Evolutionary conservation across 768 basidiomycete species (phyloP), one percentile per base, ranked within the genome.

Genomic region (Leucocoprinus leucothites): DNA sequence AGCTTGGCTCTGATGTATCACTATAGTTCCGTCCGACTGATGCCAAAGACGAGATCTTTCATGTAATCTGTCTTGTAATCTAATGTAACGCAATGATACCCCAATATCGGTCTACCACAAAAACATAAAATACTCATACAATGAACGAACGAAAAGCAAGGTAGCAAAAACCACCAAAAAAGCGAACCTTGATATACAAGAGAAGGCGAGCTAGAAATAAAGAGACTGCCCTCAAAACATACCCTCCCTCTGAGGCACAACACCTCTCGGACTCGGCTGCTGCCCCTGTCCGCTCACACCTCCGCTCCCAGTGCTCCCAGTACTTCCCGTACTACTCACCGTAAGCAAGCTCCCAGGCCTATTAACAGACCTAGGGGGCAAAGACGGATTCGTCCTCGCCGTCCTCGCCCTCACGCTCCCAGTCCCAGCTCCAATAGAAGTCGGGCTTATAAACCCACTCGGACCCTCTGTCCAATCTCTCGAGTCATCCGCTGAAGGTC

Each of bases 341-440:
- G 72, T 75, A 18, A 74, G 60, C 25, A 73, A 64, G 63, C 85
- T 88, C 11, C 80, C 78, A 1, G 89, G 87, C 9, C 88, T 74
- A 67, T 87, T 82, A 19, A 73, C 72, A 52, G 87, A 89, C 48
- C 88, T 64, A 19, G 68, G 77, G 16, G 88, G 87, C 2, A 84
- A 81, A 19, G 64, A 60, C 21, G 57, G 57, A 19, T 57, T 58
- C 7, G 22, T 47, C 18, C 48, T 51, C 24, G 31, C 36, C 5
- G 63, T 64, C 25, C 64, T 62, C 0, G 80, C 83, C 1, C 78
- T 80, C n/a, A 79, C 79, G 61, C 77, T 76, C 14, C 65, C 69
- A 38, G 13, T 34, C 31, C 11, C 11, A 38, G 5, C 13, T 34
- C 38, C 38, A n/a, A n/a, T 38, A 3, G 11, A 11, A 5, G 31